Percentiles rank a stretch among this genome's conserved stretches.
Evolutionary conservation across 1,284 basidiomycete genomes (phyloP).

Genomic region (Limonomyces culmigenus): DNA sequence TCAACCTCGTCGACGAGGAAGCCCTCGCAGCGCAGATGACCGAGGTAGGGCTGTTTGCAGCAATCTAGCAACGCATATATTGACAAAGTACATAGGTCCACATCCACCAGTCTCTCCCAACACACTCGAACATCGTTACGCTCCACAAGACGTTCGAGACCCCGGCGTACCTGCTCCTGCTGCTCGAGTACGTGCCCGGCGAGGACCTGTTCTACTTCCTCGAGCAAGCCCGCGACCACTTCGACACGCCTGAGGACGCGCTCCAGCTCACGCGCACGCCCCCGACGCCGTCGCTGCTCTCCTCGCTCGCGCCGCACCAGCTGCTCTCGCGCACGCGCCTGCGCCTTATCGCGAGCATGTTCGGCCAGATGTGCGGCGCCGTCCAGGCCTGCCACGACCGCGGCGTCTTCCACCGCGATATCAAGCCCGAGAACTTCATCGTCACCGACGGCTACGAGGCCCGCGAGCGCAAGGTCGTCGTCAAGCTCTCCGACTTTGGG

Average conservation of each 20-base stretch:
- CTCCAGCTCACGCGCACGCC: slow-evolving; percentile 49
- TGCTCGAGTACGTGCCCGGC: slow-evolving; percentile 89
- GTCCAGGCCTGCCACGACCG: slow-evolving; percentile 92
- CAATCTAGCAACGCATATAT: slow-evolving; percentile 1
- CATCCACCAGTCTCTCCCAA: slow-evolving; percentile 85
- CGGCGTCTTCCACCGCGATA: slow-evolving; percentile 89
- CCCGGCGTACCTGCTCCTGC: slow-evolving; percentile 60
- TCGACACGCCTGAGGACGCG: slow-evolving; percentile 15
- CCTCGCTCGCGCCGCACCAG: slow-evolving; percentile 69
- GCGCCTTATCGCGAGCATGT: slow-evolving; percentile 91
- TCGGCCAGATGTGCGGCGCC: slow-evolving; percentile 93
- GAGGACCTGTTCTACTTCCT: slow-evolving; percentile 97
- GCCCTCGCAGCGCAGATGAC: slow-evolving; percentile 76
- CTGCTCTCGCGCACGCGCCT: slow-evolving; percentile 79
- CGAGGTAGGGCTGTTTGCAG: slow-evolving; percentile 36
- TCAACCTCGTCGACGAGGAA: slow-evolving; percentile 77
- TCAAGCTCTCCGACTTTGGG: slow-evolving; percentile 97
- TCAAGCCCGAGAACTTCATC: slow-evolving; percentile 96
- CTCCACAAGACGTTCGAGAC: slow-evolving; percentile 83
- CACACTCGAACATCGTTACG: slow-evolving; percentile 91
- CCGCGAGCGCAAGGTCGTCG: slow-evolving; percentile 49
- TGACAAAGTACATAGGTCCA: slow-evolving; percentile 39
- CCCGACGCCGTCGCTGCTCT: slow-evolving; percentile 85
- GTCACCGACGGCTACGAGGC: slow-evolving; percentile 69
- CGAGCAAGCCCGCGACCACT: slow-evolving; percentile 81